Evolutionary conservation across 495 filamentous ascomycete genomes (phyloP).

Genomic region (Penicillium nucicola): DNA sequence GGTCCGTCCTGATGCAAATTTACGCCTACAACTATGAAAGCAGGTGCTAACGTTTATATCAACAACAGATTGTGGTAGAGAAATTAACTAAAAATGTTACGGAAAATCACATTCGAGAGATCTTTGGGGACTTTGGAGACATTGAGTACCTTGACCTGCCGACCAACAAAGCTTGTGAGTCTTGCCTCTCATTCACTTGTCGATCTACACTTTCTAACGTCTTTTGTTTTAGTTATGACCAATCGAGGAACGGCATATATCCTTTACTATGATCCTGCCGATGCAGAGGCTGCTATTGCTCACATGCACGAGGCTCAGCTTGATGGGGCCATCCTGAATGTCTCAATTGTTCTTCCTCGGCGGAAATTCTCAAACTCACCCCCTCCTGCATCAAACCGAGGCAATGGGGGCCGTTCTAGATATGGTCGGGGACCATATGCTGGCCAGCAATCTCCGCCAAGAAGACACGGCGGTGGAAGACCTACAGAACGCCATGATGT

Average conservation of each 20-base stretch:
- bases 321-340: constrained; percentile 82
- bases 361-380: constrained; percentile 56
- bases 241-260: constrained; percentile 97
- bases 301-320: constrained; percentile 98
- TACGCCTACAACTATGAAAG: background rate
- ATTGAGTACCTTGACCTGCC: constrained; percentile 88
- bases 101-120: constrained; percentile 81
- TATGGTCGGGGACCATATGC: constrained; percentile 32
- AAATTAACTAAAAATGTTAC: constrained; percentile 95
- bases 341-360: constrained; percentile 90
- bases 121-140: constrained; percentile 84
- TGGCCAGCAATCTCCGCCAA: constrained; percentile 30
- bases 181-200: background rate
- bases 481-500: constrained; percentile 44
- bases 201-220: background rate
- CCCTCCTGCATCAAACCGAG: constrained; percentile 31
- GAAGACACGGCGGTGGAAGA: constrained; percentile 38
- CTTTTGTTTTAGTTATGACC: constrained; percentile 60
- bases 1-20: constrained; percentile 29
- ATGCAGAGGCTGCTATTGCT: constrained; percentile 85
- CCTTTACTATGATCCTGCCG: constrained; percentile 69
- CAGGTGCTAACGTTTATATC: background rate
- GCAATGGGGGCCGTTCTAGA: constrained; percentile 29
- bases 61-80: constrained; percentile 84
- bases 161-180: constrained; percentile 78